A percentile compares a stretch with the other conserved stretches of the same genome.
phyloP scores from a whole-genome alignment of 1,139 yeast species.

The Candida albicans region DNA sequence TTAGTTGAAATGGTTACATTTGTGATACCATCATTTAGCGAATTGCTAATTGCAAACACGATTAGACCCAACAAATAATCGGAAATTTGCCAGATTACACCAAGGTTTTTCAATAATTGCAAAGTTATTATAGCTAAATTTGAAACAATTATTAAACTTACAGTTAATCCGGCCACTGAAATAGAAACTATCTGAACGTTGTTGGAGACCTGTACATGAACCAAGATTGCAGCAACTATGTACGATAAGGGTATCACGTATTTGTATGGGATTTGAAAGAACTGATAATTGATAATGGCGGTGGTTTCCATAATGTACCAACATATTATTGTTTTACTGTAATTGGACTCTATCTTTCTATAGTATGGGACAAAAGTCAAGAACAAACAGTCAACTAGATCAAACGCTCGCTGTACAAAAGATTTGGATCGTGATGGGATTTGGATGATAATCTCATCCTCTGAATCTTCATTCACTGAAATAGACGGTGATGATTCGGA shows the following conservation, averaged over 20 bases:
- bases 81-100: slow-evolving; percentile 35
- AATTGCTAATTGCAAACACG: slow-evolving; percentile 41
- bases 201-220: not conserved
- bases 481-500: not conserved
- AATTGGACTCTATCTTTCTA: slow-evolving; percentile 10
- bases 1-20: slow-evolving; percentile 38
- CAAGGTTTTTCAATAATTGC: slow-evolving; percentile 37
- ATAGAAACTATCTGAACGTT: slow-evolving; percentile 4
- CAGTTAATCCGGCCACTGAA: slow-evolving; percentile 25
- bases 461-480: not conserved
- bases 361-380: slow-evolving; percentile 24
- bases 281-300: slow-evolving; percentile 19
- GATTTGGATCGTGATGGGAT: slow-evolving; percentile 13
- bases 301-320: slow-evolving; percentile 26
- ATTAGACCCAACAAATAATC: slow-evolving; percentile 43
- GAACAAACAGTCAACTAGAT: slow-evolving; percentile 20
- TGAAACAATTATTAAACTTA: slow-evolving; percentile 31
- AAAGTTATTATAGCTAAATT: slow-evolving; percentile 29
- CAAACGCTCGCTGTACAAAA: slow-evolving; percentile 17
- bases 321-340: slow-evolving; percentile 8
- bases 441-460: not conserved
- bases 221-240: not conserved
- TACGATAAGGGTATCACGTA: slow-evolving; percentile 7
- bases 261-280: slow-evolving; percentile 13
- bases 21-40: slow-evolving; percentile 43